Base-by-base conservation (phyloP, 352 stramenopile species). In the Globisporangium nagaii region DNA sequence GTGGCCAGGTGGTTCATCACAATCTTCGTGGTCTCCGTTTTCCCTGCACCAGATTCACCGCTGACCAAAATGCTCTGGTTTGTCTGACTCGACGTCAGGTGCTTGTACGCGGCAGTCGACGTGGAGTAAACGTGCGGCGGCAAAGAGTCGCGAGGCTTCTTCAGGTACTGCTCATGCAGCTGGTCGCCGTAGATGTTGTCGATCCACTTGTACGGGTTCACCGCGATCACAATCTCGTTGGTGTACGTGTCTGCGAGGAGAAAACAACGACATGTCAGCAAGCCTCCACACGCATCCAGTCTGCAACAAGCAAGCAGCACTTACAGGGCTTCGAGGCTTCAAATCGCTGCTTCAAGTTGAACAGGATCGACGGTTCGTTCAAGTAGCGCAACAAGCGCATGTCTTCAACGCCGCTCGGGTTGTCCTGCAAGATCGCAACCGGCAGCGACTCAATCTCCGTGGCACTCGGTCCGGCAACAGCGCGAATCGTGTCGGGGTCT, bases 21-120 rank as follows among this genome's bases (percentile, higher is more conserved):
- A 56, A 95, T 94, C 68, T 99, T 99, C 25, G 93, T 98, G 8
- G 95, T 98, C 76, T 99, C 96, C 8, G 96, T 99, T 71, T 99
- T 99, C 31, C 86, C 86, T 4, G 86, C 86, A 63, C 86, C 86
- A 13, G 79, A 92, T 56, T 96, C 86, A 22, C 86, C 86, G 62
- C 79, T 95, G 13, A 96, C 86, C 24, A 96, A 57, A 56, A 96
- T 96, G 60, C 77, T 91, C 47, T 96, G 86, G 58, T 95, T 95
- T 68, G 79, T 78, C 3, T 84, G 54, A 54, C 81, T 79, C 7
- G 65, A 55, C 24, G 65, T 93, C 80, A 93, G 84, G 62, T 91
- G 81, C 52, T 93, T 92, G 71, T 90, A 93, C 24, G 87, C 84
- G 34, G 82, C 84, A 1, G 83, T 91, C 10, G 78, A 96, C 19